Base-by-base conservation (phyloP, 139 green algal genomes). In the Spirogloea muscicola region DNA sequence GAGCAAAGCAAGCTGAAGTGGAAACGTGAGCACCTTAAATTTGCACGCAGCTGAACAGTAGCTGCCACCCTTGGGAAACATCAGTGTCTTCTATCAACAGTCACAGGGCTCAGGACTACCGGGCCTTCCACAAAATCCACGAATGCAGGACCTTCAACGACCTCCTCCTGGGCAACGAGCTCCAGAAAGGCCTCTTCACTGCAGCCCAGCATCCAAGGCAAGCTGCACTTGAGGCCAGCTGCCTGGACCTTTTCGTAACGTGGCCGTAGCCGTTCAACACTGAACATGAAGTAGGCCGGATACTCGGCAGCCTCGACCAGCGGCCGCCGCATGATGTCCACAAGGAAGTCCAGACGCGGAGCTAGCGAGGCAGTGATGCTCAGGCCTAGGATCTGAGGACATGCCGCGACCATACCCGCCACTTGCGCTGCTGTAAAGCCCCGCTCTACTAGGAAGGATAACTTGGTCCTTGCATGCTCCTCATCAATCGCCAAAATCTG, bases 381-480 rank as follows among this genome's bases (percentile, higher is more conserved):
- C 25, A 58, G n/a, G 2, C 39, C 38, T 34, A 79, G 25, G 16
- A 79, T 27, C 27, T 79, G n/a, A 0, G 70, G 70, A 40, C 58
- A 74, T 0, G 13, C 51, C 21, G 5, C 21, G 13, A 79, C 5
- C 27, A 79, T 3, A 3, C 27, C 4, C 38, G 37, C 60, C 42
- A 68, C 70, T 25, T 79, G 27, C 13, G 64, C 21, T 44, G 25
- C 10, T 0, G 70, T 60, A 6, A 79, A 79, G n/a, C 70, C 70
- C 9, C 21, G 31, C 16, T 27, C 41, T 1, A 29, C 37, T 18
- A 71, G 29, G 13, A 58, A 3, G 29, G n/a, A 25, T 37, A 74
- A 29, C 60, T 66, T 72, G 1, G 13, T 27, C 61, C 34, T 27
- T 46, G 37, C 60, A 0, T 43, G 31, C 25, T 10, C 27, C n/a